phyloP scores from a whole-genome alignment of 2,329 filamentous ascomycete genomes.

The Cercospora sojina region DNA sequence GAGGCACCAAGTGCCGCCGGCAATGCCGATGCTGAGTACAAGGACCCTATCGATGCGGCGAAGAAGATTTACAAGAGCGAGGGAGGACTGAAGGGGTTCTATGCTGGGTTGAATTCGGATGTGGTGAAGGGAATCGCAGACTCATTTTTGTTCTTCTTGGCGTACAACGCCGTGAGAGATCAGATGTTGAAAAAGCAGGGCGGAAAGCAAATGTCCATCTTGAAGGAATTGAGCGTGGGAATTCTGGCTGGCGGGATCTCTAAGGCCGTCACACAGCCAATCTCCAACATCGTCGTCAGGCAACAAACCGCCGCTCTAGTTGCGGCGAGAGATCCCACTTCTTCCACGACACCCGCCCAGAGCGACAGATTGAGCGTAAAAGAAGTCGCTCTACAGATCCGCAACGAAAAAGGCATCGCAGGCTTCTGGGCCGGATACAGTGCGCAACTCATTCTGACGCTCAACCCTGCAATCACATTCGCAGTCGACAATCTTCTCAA shows the following conservation, averaged over 20 bases:
- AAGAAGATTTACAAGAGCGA: conserved; percentile 68
- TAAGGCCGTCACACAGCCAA: conserved; percentile 73
- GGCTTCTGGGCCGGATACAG: conserved; percentile 90
- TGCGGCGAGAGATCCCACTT: conserved; percentile 41
- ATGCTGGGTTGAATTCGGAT: conserved; percentile 47
- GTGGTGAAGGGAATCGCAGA: conserved; percentile 57
- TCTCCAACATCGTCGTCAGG: conserved; percentile 77
- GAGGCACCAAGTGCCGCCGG: conserved; percentile 37
- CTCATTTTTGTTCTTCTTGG: conserved; percentile 82
- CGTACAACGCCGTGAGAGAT: conserved; percentile 64
- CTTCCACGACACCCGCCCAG: conserved; percentile 28
- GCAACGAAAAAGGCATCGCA: conserved; percentile 65
- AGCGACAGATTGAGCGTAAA: conserved; percentile 42
- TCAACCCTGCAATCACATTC: conserved; percentile 86
- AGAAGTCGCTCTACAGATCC: conserved; percentile 65
- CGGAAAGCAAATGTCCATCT: conserved; percentile 52
- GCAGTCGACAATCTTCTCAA: conserved; percentile 74
- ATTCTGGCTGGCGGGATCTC: conserved; percentile 71
- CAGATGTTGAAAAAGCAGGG: conserved; percentile 42
- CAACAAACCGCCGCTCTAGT: conserved; percentile 69
- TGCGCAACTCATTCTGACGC: conserved; percentile 72
- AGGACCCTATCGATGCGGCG: conserved; percentile 66
- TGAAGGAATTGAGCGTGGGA: conserved; percentile 74
- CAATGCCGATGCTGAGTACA: conserved; percentile 54
- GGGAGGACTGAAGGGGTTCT: conserved; percentile 70